Evolutionary conservation across 768 basidiomycete genomes (phyloP).

Genomic region (Cubamyces lactineus): DNA sequence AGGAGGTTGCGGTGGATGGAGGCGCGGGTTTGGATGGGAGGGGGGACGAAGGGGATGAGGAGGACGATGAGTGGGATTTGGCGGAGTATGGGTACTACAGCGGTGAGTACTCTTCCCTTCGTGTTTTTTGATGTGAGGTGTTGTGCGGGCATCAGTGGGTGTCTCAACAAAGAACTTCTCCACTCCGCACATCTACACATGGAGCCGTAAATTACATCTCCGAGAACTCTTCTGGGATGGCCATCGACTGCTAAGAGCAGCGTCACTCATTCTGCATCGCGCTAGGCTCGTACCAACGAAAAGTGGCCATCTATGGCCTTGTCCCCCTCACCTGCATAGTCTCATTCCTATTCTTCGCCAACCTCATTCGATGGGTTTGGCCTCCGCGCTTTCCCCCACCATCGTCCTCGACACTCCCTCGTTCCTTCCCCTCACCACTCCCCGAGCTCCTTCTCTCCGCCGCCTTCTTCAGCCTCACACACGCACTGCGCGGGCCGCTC

Average conservation of each 20-base stretch:
- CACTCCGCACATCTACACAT: no score
- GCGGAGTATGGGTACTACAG: constrained; percentile 53
- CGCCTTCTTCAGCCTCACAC: constrained; percentile 62
- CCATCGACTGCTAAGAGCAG: background rate
- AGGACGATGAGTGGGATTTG: constrained; percentile 49
- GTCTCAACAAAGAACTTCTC: no score
- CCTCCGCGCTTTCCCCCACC: constrained; percentile 36
- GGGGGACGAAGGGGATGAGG: constrained; percentile 39
- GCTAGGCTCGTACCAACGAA: constrained; percentile 63
- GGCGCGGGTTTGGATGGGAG: constrained; percentile 40
- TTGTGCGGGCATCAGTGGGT: no score
- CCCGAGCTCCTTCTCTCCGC: constrained; percentile 66
- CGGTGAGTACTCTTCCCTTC: constrained; percentile 39
- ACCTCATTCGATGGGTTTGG: constrained; percentile 55
- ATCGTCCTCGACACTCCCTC: constrained; percentile 35
- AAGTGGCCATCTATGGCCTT: constrained; percentile 59
- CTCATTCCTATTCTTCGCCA: constrained; percentile 52
- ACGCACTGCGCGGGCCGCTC: constrained; percentile 54
- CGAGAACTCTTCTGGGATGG: no score
- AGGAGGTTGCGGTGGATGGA: constrained; percentile 32
- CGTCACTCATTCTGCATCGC: constrained; percentile 13
- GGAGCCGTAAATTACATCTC: no score
- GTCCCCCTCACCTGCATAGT: constrained; percentile 57
- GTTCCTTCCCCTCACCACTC: constrained; percentile 61
- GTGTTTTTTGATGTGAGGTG: background rate